These are phyloP conservation scores for Eucalyptus microcorys DNA, from an alignment of 345 rosid species.

Conservation along the genomic window DNA sequence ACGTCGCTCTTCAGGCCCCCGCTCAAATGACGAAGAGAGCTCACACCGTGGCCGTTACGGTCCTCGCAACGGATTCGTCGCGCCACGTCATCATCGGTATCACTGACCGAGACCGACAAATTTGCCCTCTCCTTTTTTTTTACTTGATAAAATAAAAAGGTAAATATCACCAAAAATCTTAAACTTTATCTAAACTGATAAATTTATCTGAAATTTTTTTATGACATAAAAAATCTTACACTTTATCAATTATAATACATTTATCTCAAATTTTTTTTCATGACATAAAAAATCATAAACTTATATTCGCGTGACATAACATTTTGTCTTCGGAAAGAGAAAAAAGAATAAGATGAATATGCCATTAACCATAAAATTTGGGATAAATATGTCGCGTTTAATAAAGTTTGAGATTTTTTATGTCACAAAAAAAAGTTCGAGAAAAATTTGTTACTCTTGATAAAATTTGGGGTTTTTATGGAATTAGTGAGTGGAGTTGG, in stretches of 20 bases:
- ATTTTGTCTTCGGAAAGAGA: too few species aligned
- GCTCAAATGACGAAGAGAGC: neutral
- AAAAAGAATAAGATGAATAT: too few species aligned
- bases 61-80: neutral
- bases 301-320: too few species aligned
- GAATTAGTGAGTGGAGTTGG: neutral
- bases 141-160: too few species aligned
- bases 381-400: fast-evolving
- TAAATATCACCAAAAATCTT: neutral
- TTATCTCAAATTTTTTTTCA: fast-evolving
- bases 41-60: neutral
- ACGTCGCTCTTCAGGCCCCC: neutral
- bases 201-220: too few species aligned
- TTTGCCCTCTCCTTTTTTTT: neutral
- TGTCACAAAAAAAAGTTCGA: fast-evolving
- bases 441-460: too few species aligned
- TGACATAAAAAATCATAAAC: too few species aligned
- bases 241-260: fast-evolving
- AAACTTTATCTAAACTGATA: too few species aligned
- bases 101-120: neutral
- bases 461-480: too few species aligned
- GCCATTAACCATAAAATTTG: too few species aligned
- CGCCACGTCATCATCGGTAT: neutral
- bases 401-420: too few species aligned
- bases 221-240: too few species aligned